These are phyloP conservation scores for Phytophthora parvispora DNA, from an alignment of 352 stramenopile species.

Conservation along the genomic window DNA sequence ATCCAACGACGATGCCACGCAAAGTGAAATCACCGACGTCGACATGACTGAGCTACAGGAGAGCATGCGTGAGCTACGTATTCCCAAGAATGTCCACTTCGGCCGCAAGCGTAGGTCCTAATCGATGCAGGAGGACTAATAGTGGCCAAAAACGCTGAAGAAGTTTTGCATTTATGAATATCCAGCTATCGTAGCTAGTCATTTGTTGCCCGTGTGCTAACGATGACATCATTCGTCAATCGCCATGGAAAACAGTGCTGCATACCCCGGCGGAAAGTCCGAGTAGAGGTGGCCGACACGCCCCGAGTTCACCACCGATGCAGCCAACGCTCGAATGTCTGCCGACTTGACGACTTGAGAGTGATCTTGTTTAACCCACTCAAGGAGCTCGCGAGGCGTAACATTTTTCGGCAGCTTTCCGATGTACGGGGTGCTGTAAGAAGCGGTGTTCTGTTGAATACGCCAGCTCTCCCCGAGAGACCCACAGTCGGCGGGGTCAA, in stretches of 20 bases:
- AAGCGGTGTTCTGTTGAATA: constrained; percentile 12
- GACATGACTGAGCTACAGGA: constrained; percentile 38
- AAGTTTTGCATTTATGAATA: too few relatives aligned
- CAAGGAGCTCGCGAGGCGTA: constrained; percentile 1
- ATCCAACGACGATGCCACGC: background rate
- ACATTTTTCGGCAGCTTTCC: constrained; percentile 12
- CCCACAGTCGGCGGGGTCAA: constrained; percentile 11
- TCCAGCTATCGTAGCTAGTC: too few relatives aligned
- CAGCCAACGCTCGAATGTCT: background rate
- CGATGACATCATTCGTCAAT: background rate
- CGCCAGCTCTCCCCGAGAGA: constrained; percentile 10
- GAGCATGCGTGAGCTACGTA: constrained; percentile 36
- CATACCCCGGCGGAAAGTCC: constrained; percentile 5
- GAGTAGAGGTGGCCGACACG: constrained; percentile 3
- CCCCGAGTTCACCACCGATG: background rate
- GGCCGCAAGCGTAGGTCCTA: constrained; percentile 35
- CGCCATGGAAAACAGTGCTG: background rate
- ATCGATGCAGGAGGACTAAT: too few relatives aligned
- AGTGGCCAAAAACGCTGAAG: too few relatives aligned
- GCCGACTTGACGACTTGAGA: constrained; percentile 1
- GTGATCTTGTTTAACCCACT: constrained; percentile 12
- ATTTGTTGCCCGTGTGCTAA: too few relatives aligned
- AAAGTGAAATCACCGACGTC: constrained; percentile 13
- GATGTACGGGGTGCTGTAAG: constrained; percentile 4
- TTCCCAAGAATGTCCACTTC: constrained; percentile 48